A percentile compares a stretch with the other conserved stretches of the same genome.
These are phyloP conservation scores for Blastobotrys americana DNA, from an alignment of 805 yeast species.

Conservation along the genomic window DNA sequence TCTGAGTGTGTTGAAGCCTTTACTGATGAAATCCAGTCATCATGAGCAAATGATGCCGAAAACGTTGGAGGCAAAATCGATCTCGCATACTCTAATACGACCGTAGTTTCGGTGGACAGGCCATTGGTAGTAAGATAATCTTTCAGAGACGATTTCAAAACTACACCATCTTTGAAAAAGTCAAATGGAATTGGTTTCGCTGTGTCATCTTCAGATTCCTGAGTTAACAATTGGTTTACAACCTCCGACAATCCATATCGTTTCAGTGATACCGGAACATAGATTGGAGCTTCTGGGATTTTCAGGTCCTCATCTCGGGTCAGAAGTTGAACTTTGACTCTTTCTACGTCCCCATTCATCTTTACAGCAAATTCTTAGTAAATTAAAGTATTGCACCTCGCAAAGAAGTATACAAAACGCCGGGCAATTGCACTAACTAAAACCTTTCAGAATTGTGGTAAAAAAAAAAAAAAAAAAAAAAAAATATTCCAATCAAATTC, in stretches of 20 bases:
- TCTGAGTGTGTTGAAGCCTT: slow-evolving; percentile 36
- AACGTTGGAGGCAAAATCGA: slow-evolving; percentile 93
- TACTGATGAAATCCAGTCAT: slow-evolving; percentile 89
- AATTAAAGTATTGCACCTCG: too few relatives aligned
- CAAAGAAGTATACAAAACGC: too few relatives aligned
- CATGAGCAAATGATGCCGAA: slow-evolving; percentile 79
- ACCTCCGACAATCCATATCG: slow-evolving; percentile 92
- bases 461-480: too few relatives aligned
- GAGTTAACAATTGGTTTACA: slow-evolving; percentile 74
- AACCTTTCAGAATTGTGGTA: too few relatives aligned
- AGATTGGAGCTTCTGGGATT: slow-evolving; percentile 68
- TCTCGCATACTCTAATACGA: slow-evolving; percentile 82
- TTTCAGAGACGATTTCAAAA: slow-evolving; percentile 70
- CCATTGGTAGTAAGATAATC: slow-evolving; percentile 73
- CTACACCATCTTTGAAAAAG: slow-evolving; percentile 77
- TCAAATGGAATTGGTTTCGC: slow-evolving; percentile 80
- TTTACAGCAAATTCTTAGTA: too few relatives aligned
- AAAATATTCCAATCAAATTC: too few relatives aligned
- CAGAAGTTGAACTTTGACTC: slow-evolving; percentile 65
- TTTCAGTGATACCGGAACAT: slow-evolving; percentile 77
- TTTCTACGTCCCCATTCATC: slow-evolving; percentile 27
- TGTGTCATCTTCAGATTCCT: slow-evolving; percentile 17
- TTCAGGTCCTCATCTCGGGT: slow-evolving; percentile 75
- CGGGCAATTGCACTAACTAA: too few relatives aligned
- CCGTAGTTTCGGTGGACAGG: slow-evolving; percentile 69